phyloP scores from a whole-genome alignment of 2,329 filamentous ascomycete genomes.

The Diaporthe sp. region DNA sequence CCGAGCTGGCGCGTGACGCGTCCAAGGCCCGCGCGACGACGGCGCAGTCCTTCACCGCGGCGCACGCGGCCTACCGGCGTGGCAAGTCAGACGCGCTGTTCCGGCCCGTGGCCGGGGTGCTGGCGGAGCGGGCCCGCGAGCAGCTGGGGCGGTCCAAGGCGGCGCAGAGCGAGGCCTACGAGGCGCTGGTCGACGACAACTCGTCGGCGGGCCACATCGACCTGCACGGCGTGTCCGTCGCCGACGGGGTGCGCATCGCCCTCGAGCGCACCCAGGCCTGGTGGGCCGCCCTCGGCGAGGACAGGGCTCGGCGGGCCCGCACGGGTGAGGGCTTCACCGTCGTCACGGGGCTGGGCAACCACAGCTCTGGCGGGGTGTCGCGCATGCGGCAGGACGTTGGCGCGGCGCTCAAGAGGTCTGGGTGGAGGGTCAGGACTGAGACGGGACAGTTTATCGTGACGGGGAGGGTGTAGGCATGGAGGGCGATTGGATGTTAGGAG shows the following conservation, averaged over 20 bases:
- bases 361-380: slow-evolving; percentile 81
- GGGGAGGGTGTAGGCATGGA: slow-evolving; percentile 53
- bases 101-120: slow-evolving; percentile 80
- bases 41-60: slow-evolving; percentile 47
- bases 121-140: slow-evolving; percentile 76
- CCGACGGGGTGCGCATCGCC: slow-evolving; percentile 84
- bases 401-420: slow-evolving; percentile 77
- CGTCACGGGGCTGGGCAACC: slow-evolving; percentile 83
- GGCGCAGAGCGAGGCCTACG: slow-evolving; percentile 74
- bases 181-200: slow-evolving; percentile 74
- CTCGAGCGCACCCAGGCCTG: slow-evolving; percentile 73
- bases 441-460: slow-evolving; percentile 77
- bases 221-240: slow-evolving; percentile 84
- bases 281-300: slow-evolving; percentile 81
- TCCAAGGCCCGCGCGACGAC: slow-evolving; percentile 16
- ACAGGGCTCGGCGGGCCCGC: slow-evolving; percentile 60
- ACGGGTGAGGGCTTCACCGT: slow-evolving; percentile 70
- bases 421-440: slow-evolving; percentile 83
- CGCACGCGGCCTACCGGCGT: slow-evolving; percentile 53
- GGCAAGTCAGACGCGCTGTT: slow-evolving; percentile 78
- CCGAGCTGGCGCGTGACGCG: slow-evolving; percentile 29
- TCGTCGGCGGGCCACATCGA: slow-evolving; percentile 74
- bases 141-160: slow-evolving; percentile 66
- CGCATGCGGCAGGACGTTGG: slow-evolving; percentile 84
- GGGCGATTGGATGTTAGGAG: background rate